These are phyloP conservation scores for Epichloe sibirici DNA, from an alignment of 2,329 filamentous ascomycete genomes.

Conservation along the genomic window DNA sequence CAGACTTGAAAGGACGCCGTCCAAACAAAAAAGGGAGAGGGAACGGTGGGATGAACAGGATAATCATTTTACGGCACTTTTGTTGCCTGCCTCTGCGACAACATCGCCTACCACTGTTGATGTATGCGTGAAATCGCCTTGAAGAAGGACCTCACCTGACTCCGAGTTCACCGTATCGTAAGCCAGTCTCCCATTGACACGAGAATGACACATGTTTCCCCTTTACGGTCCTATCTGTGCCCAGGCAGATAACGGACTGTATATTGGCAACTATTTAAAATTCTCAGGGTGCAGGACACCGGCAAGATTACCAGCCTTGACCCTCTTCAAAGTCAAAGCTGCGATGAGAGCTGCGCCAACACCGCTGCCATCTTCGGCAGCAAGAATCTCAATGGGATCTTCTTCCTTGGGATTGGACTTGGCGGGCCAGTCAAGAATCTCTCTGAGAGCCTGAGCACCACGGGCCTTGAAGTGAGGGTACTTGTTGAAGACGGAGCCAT, in stretches of 20 bases:
- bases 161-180: background rate
- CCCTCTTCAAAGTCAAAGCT: constrained; percentile 52
- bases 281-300: constrained; percentile 55
- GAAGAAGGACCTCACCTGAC: background rate
- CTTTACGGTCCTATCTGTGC: background rate
- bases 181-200: background rate
- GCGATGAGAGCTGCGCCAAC: constrained; percentile 96
- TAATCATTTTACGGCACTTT: background rate
- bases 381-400: constrained; percentile 76
- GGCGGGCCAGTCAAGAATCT: constrained; percentile 87
- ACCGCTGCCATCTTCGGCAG: constrained; percentile 90
- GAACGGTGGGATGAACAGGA: background rate
- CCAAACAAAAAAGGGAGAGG: background rate
- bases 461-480: constrained; percentile 96
- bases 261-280: constrained; percentile 25
- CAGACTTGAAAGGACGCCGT: background rate
- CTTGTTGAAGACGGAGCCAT: constrained; percentile 97
- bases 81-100: background rate
- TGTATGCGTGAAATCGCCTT: background rate
- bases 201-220: background rate
- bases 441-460: constrained; percentile 76
- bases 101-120: background rate
- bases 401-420: constrained; percentile 58
- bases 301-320: constrained; percentile 48
- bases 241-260: background rate